Evolutionary conservation across 805 yeast genomes (phyloP).

Genomic region (Candida ponderosae): DNA sequence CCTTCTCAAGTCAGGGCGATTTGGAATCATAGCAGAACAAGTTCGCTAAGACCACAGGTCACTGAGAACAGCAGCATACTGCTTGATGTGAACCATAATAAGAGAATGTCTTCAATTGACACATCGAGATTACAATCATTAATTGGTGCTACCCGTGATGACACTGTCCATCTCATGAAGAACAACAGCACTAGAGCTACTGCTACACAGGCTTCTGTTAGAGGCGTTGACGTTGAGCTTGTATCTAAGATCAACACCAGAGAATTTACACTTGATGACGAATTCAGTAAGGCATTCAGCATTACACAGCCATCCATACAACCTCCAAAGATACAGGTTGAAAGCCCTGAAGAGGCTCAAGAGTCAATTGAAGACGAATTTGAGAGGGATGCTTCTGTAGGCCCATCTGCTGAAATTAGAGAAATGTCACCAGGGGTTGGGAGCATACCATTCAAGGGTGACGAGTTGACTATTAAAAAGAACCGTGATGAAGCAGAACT

Average conservation of each 20-base stretch:
- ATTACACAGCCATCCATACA: no score
- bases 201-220: neutral
- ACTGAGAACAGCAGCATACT: no score
- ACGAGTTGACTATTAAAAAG: slow-evolving; percentile 3
- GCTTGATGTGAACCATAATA: no score
- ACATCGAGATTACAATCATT: neutral
- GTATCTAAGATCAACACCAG: neutral
- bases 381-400: no score
- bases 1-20: slow-evolving; percentile 9
- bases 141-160: neutral
- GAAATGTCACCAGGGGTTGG: neutral
- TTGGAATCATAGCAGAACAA: slow-evolving; percentile 9
- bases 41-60: neutral
- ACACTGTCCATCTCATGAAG: neutral
- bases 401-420: no score
- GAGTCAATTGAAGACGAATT: no score
- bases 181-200: neutral
- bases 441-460: slow-evolving; percentile 1
- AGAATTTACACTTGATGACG: neutral
- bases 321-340: no score
- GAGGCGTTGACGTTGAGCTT: neutral
- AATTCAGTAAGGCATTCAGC: no score
- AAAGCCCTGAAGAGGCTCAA: no score
- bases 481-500: slow-evolving; percentile 1
- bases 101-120: neutral